Evolutionary conservation across 345 rosid genomes (phyloP).

Genomic region (Iberis pinnata): DNA sequence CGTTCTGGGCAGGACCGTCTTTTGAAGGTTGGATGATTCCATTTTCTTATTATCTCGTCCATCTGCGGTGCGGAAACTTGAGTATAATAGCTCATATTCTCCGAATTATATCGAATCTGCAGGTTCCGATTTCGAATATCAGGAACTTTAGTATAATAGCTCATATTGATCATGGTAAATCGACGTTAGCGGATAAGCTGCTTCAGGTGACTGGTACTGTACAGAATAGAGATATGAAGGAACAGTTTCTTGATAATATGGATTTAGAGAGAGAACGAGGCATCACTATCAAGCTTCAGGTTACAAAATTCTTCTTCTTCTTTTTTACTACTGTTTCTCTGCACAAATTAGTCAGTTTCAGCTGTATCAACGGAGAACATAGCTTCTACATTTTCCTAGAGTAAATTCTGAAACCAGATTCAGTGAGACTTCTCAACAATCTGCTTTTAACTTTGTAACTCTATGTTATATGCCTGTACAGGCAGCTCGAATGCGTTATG

Average conservation of each 20-base stretch:
- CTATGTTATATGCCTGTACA: slow-evolving; percentile 27
- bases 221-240: slow-evolving; percentile 89
- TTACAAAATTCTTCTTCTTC: slow-evolving; percentile 2
- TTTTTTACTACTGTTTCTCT: background rate
- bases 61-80: background rate
- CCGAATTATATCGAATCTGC: slow-evolving; percentile 1
- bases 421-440: background rate
- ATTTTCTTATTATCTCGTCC: background rate
- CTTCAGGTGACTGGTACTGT: slow-evolving; percentile 94
- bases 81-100: too few species aligned
- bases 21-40: slow-evolving; percentile 34
- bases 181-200: slow-evolving; percentile 90
- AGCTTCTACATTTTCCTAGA: background rate
- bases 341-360: background rate
- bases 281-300: slow-evolving; percentile 96
- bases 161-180: slow-evolving; percentile 96
- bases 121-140: slow-evolving; percentile 71
- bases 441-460: slow-evolving; percentile 4
- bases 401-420: background rate
- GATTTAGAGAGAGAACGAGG: slow-evolving; percentile 98
- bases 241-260: slow-evolving; percentile 95
- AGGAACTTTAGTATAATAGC: slow-evolving; percentile 91
- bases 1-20: slow-evolving; percentile 72
- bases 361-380: background rate
- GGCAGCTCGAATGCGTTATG: slow-evolving; percentile 98